Evolutionary conservation across 1,284 basidiomycete species (phyloP).

Genomic region (Ustilago hordei): DNA sequence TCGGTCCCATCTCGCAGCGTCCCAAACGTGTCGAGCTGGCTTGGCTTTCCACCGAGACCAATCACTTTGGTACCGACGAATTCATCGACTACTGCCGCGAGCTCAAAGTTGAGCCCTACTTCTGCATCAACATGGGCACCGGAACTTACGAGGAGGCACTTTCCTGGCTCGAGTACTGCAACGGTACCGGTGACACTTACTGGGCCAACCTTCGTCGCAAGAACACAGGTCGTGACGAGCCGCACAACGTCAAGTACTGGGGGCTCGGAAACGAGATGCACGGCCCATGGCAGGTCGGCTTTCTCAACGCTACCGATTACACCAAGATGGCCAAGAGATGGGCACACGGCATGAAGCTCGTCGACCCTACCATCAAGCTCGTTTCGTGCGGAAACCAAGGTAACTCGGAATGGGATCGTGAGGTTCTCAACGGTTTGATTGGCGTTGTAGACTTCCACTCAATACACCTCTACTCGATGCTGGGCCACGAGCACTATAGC

Average conservation of each 20-base stretch:
- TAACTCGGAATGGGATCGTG: conserved; percentile 69
- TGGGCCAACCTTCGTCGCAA: conserved; percentile 76
- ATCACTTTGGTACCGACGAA: conserved; percentile 77
- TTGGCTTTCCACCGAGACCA: conserved; percentile 77
- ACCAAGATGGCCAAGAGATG: conserved; percentile 76
- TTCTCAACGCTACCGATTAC: conserved; percentile 75
- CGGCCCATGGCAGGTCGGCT: conserved; percentile 78
- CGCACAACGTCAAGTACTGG: conserved; percentile 74
- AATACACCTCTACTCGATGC: conserved; percentile 68
- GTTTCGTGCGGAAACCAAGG: conserved; percentile 77
- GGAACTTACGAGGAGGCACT: conserved; percentile 77
- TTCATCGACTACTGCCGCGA: conserved; percentile 73
- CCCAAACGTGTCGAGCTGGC: conserved; percentile 77
- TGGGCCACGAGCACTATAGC: conserved; percentile 55
- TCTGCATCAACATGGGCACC: conserved; percentile 78
- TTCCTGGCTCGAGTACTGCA: conserved; percentile 79
- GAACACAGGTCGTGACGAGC: conserved; percentile 75
- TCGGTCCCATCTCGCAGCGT: conserved; percentile 74
- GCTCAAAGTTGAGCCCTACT: conserved; percentile 74
- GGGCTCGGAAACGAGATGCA: conserved; percentile 73
- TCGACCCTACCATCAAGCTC: conserved; percentile 76
- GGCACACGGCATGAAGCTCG: conserved; percentile 76
- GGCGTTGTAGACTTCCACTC: conserved; percentile 70
- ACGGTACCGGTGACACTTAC: conserved; percentile 73
- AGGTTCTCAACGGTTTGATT: conserved; percentile 69